Percentiles rank a stretch among this genome's conserved stretches.
Evolutionary conservation across 441 rosid species (phyloP).

Genomic region (Croton laevigatus): DNA sequence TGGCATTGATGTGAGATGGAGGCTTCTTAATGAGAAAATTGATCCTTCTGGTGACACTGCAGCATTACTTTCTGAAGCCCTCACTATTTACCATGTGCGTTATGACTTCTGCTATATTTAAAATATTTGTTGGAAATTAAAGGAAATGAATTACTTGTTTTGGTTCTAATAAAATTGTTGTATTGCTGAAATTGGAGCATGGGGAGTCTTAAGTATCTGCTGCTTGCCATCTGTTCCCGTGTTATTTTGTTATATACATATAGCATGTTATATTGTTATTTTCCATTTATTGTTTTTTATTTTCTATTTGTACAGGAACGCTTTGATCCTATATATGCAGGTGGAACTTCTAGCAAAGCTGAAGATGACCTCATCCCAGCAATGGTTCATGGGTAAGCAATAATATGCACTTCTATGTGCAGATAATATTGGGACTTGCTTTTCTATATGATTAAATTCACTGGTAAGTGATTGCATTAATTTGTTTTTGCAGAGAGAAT

Average conservation of each 20-base stretch:
- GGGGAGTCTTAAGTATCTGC: not conserved
- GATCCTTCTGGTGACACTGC: slow-evolving; percentile 48
- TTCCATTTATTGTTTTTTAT: slow-evolving; percentile 2
- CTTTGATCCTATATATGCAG: slow-evolving; percentile 74
- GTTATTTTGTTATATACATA: not conserved
- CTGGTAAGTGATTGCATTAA: slow-evolving; percentile 1
- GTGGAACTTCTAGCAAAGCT: slow-evolving; percentile 34
- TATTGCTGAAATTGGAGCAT: not conserved
- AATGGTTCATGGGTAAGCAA: slow-evolving; percentile 79
- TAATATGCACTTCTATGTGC: slow-evolving; percentile 2
- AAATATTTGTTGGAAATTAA: slow-evolving; percentile 1
- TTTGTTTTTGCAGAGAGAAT: slow-evolving; percentile 44
- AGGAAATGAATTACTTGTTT: not conserved
- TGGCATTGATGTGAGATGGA: slow-evolving; percentile 75
- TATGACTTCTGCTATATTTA: not conserved
- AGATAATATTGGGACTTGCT: not conserved
- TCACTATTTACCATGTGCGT: slow-evolving; percentile 77
- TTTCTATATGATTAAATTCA: not conserved
- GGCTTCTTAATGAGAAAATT: slow-evolving; percentile 65
- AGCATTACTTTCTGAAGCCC: slow-evolving; percentile 57
- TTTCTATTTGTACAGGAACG: slow-evolving; percentile 48
- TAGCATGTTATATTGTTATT: not conserved
- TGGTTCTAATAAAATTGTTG: not conserved
- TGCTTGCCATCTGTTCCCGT: not conserved
- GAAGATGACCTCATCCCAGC: slow-evolving; percentile 74